A percentile compares a stretch with the other conserved stretches of the same genome.
phyloP scores from a whole-genome alignment of 768 basidiomycete species.

The Macrolepiota albuminosa region DNA sequence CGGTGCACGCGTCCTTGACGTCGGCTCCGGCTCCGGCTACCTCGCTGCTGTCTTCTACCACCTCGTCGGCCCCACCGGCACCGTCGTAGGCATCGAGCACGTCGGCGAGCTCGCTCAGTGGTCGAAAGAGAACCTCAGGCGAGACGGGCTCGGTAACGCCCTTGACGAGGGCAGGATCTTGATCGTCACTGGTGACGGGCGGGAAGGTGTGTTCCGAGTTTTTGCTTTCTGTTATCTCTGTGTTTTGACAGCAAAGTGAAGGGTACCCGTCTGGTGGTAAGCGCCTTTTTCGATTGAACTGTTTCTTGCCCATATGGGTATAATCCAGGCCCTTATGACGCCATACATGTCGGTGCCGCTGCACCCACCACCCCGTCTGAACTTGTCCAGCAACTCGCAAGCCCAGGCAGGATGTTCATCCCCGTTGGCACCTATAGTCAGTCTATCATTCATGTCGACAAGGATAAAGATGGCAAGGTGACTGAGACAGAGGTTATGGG shows the following conservation, averaged over 20 bases:
- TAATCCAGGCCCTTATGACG: constrained; percentile 60
- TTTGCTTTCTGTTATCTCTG: background rate
- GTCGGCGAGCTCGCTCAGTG: constrained; percentile 71
- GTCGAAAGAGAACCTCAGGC: constrained; percentile 60
- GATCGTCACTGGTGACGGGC: constrained; percentile 74
- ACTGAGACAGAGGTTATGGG: constrained; percentile 66
- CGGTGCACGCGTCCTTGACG: constrained; percentile 77
- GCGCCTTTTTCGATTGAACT: background rate
- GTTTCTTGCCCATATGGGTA: background rate
- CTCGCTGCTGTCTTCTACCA: constrained; percentile 77
- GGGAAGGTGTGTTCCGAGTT: constrained; percentile 43
- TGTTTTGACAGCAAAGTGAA: constrained; percentile 10
- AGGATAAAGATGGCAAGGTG: constrained; percentile 64
- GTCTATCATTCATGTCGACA: constrained; percentile 74
- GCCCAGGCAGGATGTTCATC: constrained; percentile 85
- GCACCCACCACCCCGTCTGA: constrained; percentile 66
- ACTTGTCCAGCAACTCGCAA: constrained; percentile 74
- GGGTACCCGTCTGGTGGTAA: constrained; percentile 32
- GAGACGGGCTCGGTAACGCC: constrained; percentile 56
- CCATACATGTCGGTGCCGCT: constrained; percentile 94
- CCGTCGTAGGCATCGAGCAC: constrained; percentile 90
- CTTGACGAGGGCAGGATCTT: constrained; percentile 52
- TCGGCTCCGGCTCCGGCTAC: constrained; percentile 89
- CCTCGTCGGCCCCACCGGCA: constrained; percentile 53
- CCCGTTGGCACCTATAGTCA: constrained; percentile 69